Evolutionary conservation across 2,329 filamentous ascomycete species (phyloP).

Genomic region (Paracoccidioides brasiliensis): DNA sequence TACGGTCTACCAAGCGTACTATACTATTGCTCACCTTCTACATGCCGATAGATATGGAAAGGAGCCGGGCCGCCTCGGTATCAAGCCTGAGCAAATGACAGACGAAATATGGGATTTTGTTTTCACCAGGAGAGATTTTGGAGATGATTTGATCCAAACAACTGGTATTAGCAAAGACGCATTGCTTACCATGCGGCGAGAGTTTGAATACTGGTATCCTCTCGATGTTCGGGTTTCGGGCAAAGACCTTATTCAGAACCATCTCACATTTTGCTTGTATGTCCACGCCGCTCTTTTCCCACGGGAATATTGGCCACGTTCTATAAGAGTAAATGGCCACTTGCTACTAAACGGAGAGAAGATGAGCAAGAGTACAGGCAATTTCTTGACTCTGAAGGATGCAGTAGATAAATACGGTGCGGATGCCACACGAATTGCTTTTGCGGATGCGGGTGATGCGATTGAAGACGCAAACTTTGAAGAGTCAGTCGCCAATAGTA

Average conservation of each 20-base stretch:
- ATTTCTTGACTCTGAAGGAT: constrained; percentile 85
- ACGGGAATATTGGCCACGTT: constrained; percentile 74
- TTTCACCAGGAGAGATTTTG: constrained; percentile 62
- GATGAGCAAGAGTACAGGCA: constrained; percentile 96
- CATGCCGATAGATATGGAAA: constrained; percentile 80
- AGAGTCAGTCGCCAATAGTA: constrained; percentile 84
- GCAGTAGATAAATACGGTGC: constrained; percentile 86
- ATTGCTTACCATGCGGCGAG: constrained; percentile 68
- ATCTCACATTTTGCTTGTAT: constrained; percentile 92
- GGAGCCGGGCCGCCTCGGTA: constrained; percentile 51
- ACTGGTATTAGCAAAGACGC: constrained; percentile 61
- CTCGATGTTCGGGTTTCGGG: constrained; percentile 77
- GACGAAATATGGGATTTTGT: constrained; percentile 96
- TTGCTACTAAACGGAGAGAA: constrained; percentile 92
- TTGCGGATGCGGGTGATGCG: constrained; percentile 88
- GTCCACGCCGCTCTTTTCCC: constrained; percentile 84
- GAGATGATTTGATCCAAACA: constrained; percentile 49
- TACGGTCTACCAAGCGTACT: constrained; percentile 67
- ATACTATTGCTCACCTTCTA: constrained; percentile 49
- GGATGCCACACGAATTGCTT: constrained; percentile 77
- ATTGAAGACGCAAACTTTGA: constrained; percentile 97
- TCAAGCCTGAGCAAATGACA: constrained; percentile 75
- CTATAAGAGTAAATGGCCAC: constrained; percentile 82
- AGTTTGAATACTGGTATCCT: constrained; percentile 96
- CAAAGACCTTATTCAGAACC: constrained; percentile 87